phyloP scores from a whole-genome alignment of 805 yeast genomes.

The Sugiyamaella lignohabitans region DNA sequence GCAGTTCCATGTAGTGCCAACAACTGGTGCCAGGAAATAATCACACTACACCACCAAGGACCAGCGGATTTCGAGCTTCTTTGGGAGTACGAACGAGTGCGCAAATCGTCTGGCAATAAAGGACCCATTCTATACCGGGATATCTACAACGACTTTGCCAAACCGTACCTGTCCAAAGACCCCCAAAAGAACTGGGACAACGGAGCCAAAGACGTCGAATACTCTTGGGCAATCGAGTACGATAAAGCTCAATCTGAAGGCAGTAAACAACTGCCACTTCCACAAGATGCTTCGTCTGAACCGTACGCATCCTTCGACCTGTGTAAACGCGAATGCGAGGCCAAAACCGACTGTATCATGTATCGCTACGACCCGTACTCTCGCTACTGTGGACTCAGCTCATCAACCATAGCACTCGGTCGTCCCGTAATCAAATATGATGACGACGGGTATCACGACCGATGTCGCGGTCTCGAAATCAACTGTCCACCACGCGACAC shows the following conservation, averaged over 20 bases:
- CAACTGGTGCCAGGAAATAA: conserved; percentile 29
- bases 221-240: conserved; percentile 9
- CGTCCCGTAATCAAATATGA: conserved; percentile 21
- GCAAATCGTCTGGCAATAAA: conserved; percentile 12
- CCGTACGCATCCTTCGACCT: conserved; percentile 21
- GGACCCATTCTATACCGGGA: conserved; percentile 28
- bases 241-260: neutral
- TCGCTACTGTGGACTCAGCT: conserved; percentile 27
- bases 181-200: conserved; percentile 28
- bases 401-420: conserved; percentile 24
- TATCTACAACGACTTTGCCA: conserved; percentile 22
- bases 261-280: neutral
- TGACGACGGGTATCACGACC: conserved; percentile 8
- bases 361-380: conserved; percentile 24
- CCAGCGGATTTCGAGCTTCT: conserved; percentile 24
- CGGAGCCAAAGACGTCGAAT: conserved; percentile 23
- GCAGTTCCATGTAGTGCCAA: conserved; percentile 13
- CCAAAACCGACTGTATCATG: conserved; percentile 23
- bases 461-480: neutral
- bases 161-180: conserved; percentile 19
- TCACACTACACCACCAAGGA: conserved; percentile 29
- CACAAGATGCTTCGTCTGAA: neutral
- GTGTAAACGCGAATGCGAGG: conserved; percentile 21
- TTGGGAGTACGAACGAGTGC: conserved; percentile 30
- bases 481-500: conserved; percentile 11